Base-by-base conservation (phyloP, 257 asterid species). In the Agastache rugosa region DNA sequence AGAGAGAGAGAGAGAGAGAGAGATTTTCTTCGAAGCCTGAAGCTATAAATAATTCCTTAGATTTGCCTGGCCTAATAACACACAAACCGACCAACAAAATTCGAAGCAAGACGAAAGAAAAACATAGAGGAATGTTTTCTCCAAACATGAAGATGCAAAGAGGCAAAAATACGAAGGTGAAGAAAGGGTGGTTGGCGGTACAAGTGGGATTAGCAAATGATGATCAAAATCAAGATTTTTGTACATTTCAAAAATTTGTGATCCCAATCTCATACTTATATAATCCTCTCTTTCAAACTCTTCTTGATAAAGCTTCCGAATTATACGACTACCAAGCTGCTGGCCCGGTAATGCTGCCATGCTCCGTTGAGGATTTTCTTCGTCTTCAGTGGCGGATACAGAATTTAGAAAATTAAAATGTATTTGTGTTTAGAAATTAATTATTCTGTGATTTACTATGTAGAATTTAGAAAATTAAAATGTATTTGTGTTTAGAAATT, bases 121-220 rank as follows among this genome's bases (percentile, higher is more conserved):
- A 51, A 37, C 2, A n/a, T n/a, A n/a, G n/a, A n/a, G n/a, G n/a
- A 16, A 62, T 17, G 45, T 35, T 16, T 37, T 63, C 45, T 37
- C 51, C 29, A 63, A n/a, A 17, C 19, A 55, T 54, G 53, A 10
- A 15, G 56, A 47, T 11, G 74, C 50, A 12, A 54, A 7, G 22
- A 17, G 65, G 20, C 41, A 72, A 78, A 71, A 74, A 50, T 54
- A 37, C 35, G 78, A 78, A 75, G 60, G 27, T 67, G 22, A 75
- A 75, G 72, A 77, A 77, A 71, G 81, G 77, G 63, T 79, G 82
- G 79, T 64, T 79, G 5, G 76, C 78, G n/a, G 74, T 82, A 53
- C 73, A 83, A 47, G 86, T 79, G 2, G 84, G 76, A 54, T 51
- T 74, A 69, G 34, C 37, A 12, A 62, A 79, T 1, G 42, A 19